Conservation (phyloP, 768 basidiomycete species). For the Rhizopogon sp. region DNA sequence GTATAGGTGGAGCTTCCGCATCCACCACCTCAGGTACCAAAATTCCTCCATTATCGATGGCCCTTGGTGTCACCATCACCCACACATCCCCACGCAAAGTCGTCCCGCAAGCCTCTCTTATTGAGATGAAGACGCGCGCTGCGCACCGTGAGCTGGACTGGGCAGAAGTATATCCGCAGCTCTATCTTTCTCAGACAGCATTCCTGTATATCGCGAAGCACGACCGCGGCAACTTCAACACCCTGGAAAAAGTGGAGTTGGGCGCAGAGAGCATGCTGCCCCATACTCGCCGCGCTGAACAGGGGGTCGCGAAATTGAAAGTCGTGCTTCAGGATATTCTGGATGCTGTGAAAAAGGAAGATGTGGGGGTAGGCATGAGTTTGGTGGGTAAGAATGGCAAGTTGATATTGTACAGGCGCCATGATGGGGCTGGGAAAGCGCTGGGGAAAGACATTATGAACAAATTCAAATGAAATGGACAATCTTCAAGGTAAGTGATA, state of each 20-base stretch:
- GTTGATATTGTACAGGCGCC: constrained; percentile 48
- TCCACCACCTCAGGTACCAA: neutral
- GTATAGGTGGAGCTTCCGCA: constrained; percentile 6
- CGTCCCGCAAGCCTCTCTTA: constrained; percentile 30
- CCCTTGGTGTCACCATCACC: constrained; percentile 14
- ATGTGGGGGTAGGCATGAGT: constrained; percentile 46
- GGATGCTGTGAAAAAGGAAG: constrained; percentile 45
- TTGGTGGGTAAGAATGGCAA: constrained; percentile 43
- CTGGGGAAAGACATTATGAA: constrained; percentile 15
- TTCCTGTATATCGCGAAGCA: constrained; percentile 60
- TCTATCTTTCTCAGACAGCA: constrained; percentile 65
- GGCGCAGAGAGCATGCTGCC: constrained; percentile 22
- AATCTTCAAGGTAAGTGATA: neutral
- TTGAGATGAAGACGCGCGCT: constrained; percentile 32
- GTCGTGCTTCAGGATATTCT: constrained; percentile 33
- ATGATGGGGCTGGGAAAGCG: constrained; percentile 16
- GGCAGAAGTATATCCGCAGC: constrained; percentile 58
- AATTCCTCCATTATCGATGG: neutral
- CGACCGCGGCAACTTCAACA: constrained; percentile 44
- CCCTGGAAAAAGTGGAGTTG: constrained; percentile 42
- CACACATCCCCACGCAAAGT: constrained; percentile 20
- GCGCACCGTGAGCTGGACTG: constrained; percentile 39
- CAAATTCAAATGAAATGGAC: constrained; percentile 12
- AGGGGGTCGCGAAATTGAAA: constrained; percentile 22
- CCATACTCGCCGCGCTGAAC: constrained; percentile 14